Percentiles rank a stretch among this genome's conserved stretches.
These are phyloP conservation scores for Leccinum solheimii DNA, from an alignment of 1,284 basidiomycete species.

Conservation along the genomic window DNA sequence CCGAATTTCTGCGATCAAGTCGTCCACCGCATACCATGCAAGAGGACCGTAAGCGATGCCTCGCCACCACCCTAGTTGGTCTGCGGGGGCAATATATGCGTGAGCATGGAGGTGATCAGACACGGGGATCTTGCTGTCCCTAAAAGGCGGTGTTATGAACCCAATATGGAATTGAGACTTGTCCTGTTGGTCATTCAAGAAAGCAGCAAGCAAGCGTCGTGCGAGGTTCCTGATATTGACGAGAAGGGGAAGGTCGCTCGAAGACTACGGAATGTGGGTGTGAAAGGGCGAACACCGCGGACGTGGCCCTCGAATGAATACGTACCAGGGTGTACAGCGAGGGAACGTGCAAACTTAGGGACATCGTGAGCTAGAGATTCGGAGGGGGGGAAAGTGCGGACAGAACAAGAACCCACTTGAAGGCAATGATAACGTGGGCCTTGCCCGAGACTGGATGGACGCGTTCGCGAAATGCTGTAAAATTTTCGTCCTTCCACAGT, in stretches of 20 bases:
- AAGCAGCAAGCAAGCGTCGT: conserved; percentile 2
- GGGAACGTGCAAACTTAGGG: conserved; percentile 1
- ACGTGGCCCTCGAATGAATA: conserved; percentile 1
- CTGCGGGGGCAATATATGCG: conserved; percentile 63
- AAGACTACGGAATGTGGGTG: conserved; percentile 47
- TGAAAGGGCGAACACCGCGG: conserved; percentile 5
- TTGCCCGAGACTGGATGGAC: conserved; percentile 47
- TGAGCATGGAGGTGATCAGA: conserved; percentile 77
- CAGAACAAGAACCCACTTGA: conserved; percentile 56
- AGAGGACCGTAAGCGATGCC: conserved; percentile 59
- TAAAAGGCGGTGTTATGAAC: conserved; percentile 74
- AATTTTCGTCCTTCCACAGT: conserved; percentile 65
- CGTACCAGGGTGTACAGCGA: conserved; percentile 8
- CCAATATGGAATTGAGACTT: conserved; percentile 40
- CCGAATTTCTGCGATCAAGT: conserved; percentile 79
- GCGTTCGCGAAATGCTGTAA: conserved; percentile 3
- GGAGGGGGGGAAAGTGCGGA: background rate
- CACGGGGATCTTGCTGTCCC: conserved; percentile 71
- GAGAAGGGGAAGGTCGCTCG: conserved; percentile 48
- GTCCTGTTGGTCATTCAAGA: background rate
- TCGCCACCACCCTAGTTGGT: conserved; percentile 70
- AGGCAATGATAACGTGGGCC: conserved; percentile 68
- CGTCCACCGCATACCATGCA: conserved; percentile 54
- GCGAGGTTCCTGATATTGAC: background rate
- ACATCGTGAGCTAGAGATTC: background rate